These are phyloP conservation scores for Sedum album DNA, from an alignment of 164 flowering plant species.

Conservation along the genomic window DNA sequence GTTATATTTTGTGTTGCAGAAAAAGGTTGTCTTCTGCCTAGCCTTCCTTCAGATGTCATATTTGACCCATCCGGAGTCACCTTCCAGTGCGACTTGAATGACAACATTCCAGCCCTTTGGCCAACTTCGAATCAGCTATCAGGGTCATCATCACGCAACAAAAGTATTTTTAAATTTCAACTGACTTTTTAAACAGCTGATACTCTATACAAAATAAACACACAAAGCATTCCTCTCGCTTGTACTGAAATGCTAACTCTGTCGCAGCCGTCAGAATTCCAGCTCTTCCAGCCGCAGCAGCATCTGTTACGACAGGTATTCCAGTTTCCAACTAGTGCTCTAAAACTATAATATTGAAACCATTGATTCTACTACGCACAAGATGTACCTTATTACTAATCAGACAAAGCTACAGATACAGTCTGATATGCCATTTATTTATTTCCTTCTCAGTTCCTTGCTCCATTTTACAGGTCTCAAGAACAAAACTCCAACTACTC, in stretches of 20 bases:
- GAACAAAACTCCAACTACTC: neutral
- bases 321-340: neutral
- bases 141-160: constrained; percentile 76
- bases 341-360: neutral
- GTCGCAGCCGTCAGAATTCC: constrained; percentile 77
- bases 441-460: neutral
- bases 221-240: neutral
- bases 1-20: constrained; percentile 21
- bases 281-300: constrained; percentile 88
- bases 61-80: constrained; percentile 72
- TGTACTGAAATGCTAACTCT: neutral
- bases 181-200: neutral
- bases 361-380: neutral
- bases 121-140: constrained; percentile 48
- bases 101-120: constrained; percentile 98
- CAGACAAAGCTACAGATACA: neutral
- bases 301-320: constrained; percentile 55
- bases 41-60: constrained; percentile 91
- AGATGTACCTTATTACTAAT: neutral
- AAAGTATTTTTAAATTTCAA: constrained; percentile 35
- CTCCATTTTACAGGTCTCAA: neutral
- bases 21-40: constrained; percentile 89
- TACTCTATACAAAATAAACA: neutral
- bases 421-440: neutral
- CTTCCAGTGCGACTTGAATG: constrained; percentile 91